Evolutionary conservation across 2,329 filamentous ascomycete genomes (phyloP), one percentile per base, ranked within the genome.

Genomic region (Metarhizium sp.): DNA sequence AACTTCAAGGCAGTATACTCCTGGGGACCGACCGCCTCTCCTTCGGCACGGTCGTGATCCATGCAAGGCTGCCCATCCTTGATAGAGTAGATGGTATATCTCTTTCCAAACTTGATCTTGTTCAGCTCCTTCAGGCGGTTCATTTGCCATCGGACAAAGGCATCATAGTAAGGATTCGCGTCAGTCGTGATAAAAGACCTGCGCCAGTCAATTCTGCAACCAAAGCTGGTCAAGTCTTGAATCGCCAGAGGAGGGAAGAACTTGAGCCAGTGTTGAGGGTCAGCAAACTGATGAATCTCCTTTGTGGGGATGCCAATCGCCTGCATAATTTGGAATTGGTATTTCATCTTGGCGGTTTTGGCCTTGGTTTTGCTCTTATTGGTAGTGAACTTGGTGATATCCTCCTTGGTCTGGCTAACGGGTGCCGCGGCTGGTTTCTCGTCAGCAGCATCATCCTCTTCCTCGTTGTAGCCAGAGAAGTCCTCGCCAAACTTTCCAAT

Each of bases 121-220:
- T 88, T 82, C 59, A 96, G 75, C 68, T 94, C 88, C 72, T 88
- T 90, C 52, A 97, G 80, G 60, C 89, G 87, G 69, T 88, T 92
- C 89, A 97, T 96, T 74, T 97, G 94, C 94, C 94, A 99, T 65
- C 89, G 78, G 45, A 97, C 87, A 66, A 99, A 99, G 4, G 90
- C 82, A 69, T 99, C 92, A 69, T 95, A 99, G 76, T 94, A 97
- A 4, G 90, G 91, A 73, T 99, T 99, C 40, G 90, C 91, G 64
- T 96, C 91, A 2, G 94, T 99, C 6, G 94, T 99, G 60, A 97
- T 87, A 61, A 99, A 90, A 42, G 88, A 87, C 69, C 94, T 80
- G 66, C 92, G 82, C 92, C 92, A 99, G 70, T 97, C 94, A 65
- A 97, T 88, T 63, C 92, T 80, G 52, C 87, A 86, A 58, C 92